Evolutionary conservation across 495 filamentous ascomycete species (phyloP).

Genomic region (Talaromyces stipitatus): DNA sequence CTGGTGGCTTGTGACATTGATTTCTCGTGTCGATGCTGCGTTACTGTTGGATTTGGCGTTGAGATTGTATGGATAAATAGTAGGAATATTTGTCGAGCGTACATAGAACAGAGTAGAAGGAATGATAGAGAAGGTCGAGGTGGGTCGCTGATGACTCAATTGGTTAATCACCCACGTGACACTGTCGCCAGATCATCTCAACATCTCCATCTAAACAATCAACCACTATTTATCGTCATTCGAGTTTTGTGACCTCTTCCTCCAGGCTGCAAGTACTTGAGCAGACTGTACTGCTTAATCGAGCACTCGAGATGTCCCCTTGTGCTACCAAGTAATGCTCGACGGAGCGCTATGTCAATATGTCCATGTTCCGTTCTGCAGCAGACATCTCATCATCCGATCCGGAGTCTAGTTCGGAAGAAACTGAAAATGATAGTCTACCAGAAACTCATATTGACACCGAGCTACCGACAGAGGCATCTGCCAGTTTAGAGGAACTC

Average conservation of each 20-base stretch:
- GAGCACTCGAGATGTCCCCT: background rate
- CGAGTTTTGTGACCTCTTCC: background rate
- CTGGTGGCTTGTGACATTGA: background rate
- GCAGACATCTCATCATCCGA: conserved; percentile 35
- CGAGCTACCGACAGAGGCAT: conserved; percentile 7
- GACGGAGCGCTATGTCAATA: conserved; percentile 12
- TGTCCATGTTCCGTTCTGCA: conserved; percentile 40
- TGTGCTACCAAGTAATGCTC: background rate
- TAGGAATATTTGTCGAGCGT: background rate
- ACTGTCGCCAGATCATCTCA: background rate
- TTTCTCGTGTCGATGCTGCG: no score
- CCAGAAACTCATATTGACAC: background rate
- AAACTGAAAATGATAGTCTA: conserved; percentile 9
- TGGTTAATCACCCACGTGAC: background rate
- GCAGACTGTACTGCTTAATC: background rate
- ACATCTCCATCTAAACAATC: background rate
- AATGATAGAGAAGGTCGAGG: background rate
- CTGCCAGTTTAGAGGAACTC: conserved; percentile 8
- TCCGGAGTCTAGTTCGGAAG: conserved; percentile 21
- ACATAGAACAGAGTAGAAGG: background rate
- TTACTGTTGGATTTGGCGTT: no score
- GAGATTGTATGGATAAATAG: no score
- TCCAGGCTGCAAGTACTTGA: background rate
- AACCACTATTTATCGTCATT: background rate
- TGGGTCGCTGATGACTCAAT: background rate